Evolutionary conservation across 2,329 filamentous ascomycete genomes (phyloP), one percentile per base, ranked within the genome.

Genomic region (Sphaceloma murrayae): DNA sequence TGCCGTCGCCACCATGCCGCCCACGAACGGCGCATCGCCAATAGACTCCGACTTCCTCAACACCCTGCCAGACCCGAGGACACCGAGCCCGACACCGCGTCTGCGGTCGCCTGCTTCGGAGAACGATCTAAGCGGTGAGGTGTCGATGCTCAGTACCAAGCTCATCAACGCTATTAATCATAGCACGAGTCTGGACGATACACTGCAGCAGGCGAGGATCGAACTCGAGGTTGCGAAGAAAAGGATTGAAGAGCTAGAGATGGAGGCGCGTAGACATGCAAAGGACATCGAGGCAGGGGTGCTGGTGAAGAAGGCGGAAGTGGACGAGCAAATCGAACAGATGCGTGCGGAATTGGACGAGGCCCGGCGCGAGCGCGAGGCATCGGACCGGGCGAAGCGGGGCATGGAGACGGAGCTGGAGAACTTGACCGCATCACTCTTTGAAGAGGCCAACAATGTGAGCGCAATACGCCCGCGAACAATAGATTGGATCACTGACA

Each of bases 151-250:
- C 22, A 96, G 87, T 65, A 89, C 87, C 38, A 98, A 98, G 63
- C 78, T 98, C 51, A 89, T 98, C 55, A 89, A 91, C 58, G 89
- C 91, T 33, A 95, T 98, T 65, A 98, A 98, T 60, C 83, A 94
- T 62, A 88, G 95, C 63, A 95, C 88, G 5, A 80, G 76, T 16
- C 74, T 98, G 33, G 91, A 96, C 62, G 91, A 98, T 62, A 84
- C 78, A 8, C 70, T 98, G 13, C 82, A 85, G 39, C 79, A 78
- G 42, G 83, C 87, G 11, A 78, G 87, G 27, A 81, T 88, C 59
- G 87, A 96, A 58, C 69, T 96, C 34, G 85, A 94, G 45, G 62
- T 74, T 24, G 77, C 86, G 6, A 75, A 73, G 48, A 75, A 80
- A 36, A 75, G 74, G 54, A 75, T 93, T 43, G 70, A 69, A 44